Evolutionary conservation across 192 early-diverging fungal genomes (phyloP).

Genomic region (Phlyctochytrium planicorne): DNA sequence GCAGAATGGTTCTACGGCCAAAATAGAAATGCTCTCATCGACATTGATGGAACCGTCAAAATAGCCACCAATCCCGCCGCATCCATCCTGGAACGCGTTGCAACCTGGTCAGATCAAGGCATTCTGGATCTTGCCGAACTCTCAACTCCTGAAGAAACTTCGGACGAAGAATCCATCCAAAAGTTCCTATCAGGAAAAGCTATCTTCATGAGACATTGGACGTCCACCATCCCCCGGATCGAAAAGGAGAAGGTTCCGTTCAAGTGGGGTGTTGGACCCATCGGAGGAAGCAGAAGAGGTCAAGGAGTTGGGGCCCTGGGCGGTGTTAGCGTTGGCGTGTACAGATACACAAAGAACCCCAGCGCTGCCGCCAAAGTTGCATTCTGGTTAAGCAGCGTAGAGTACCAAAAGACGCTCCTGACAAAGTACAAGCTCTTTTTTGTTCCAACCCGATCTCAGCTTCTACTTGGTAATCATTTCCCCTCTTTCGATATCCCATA

Average conservation of each 20-base stretch:
- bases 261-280: constrained; percentile 40
- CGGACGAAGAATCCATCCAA: constrained; percentile 12
- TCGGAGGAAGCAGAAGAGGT: constrained; percentile 21
- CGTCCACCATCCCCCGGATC: constrained; percentile 20
- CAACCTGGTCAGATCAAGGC: constrained; percentile 26
- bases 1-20: constrained; percentile 34
- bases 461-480: constrained; percentile 19
- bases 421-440: not conserved
- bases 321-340: constrained; percentile 37
- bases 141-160: not conserved
- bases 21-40: constrained; percentile 12
- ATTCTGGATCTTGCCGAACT: constrained; percentile 35
- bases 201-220: constrained; percentile 36
- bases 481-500: no score
- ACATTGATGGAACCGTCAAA: constrained; percentile 18
- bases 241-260: constrained; percentile 9
- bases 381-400: constrained; percentile 13
- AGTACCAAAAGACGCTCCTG: constrained; percentile 17
- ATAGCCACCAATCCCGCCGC: constrained; percentile 34
- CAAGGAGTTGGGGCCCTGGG: constrained; percentile 30
- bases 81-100: constrained; percentile 22
- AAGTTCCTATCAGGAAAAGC: constrained; percentile 21
- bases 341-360: constrained; percentile 36
- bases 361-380: constrained; percentile 34
- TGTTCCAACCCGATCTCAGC: constrained; percentile 14